Conservation (phyloP, 1,284 basidiomycete species). For the Phenoliferia sp. region DNA sequence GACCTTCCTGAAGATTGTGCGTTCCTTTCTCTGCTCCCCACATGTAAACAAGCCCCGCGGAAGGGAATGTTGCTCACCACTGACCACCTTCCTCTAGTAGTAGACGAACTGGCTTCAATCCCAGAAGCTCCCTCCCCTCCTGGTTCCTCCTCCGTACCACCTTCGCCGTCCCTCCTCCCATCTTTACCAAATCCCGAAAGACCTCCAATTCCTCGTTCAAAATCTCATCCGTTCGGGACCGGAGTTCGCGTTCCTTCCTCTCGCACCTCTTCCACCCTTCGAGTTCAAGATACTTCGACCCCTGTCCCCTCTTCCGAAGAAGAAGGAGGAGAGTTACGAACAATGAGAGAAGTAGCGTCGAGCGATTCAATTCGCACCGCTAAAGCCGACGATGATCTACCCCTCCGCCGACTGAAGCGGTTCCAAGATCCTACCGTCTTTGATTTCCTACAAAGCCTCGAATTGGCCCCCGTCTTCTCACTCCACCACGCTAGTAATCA, state of each 20-base stretch:
- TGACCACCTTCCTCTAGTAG: constrained; percentile 7
- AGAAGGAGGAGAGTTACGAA: background rate
- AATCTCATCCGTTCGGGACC: constrained; percentile 7
- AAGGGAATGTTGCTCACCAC: background rate
- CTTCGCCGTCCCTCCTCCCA: background rate
- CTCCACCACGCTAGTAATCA: no score
- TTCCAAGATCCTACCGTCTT: constrained; percentile 23
- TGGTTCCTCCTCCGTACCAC: background rate
- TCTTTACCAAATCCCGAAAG: background rate
- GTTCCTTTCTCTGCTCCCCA: background rate
- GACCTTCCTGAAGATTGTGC: constrained; percentile 24
- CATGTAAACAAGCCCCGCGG: no score
- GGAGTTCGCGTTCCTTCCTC: constrained; percentile 9
- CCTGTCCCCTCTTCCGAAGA: background rate
- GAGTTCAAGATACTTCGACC: background rate
- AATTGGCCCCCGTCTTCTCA: background rate
- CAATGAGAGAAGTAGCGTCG: constrained; percentile 28
- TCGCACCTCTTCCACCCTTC: background rate
- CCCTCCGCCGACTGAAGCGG: background rate
- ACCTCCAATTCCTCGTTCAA: background rate
- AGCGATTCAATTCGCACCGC: constrained; percentile 35
- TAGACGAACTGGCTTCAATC: constrained; percentile 14
- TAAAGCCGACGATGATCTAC: constrained; percentile 10
- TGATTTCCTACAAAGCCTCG: constrained; percentile 12
- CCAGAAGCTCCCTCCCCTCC: background rate